Evolutionary conservation across 352 stramenopile species (phyloP), one percentile per base, ranked within the genome.

Genomic region (Phytopythium litorale): DNA sequence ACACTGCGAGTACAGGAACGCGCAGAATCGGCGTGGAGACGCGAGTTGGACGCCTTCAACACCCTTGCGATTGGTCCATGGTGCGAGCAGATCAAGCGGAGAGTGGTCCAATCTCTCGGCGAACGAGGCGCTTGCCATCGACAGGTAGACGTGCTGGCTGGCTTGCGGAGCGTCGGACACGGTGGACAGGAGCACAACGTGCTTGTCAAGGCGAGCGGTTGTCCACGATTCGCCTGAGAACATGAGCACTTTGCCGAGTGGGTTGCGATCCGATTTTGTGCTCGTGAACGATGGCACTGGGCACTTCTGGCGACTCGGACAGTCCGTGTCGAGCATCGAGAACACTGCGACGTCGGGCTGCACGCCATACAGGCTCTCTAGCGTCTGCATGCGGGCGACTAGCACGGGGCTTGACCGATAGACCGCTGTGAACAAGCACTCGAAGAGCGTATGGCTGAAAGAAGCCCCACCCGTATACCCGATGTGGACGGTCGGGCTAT

Each of bases 1-100:
- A 37, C 80, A 89, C 4, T 65, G 73, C 6, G 70, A 72, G 48
- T 84, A 84, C 61, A 86, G 53, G 53, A 87, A 85, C 2, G 76
- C 65, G 58, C 79, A 88, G 30, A 87, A 84, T 35, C 56, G 58
- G 19, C 71, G 61, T 11, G 37, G 19, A 49, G 42, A 49, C 42
- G 42, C 42, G 13, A 19, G 2, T 21, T 7, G 15, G 0, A 16
- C 3, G 16, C 4, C 19, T 4, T 49, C 19, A 23, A 49, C 42
- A 8, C 42, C 42, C 7, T 49, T 60, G 45, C 25, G 35, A 30
- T 21, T 18, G 21, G n/a, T 37, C 40, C 25, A 58, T 12, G 64
- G 37, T 6, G 52, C 50, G 8, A 88, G 61, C 40, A 88, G 50
- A 7, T 64, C 50, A 0, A 57, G 25, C 5, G 78, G 78, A 5